Evolutionary conservation across 1,284 basidiomycete genomes (phyloP).

Genomic region (Cystobasidiaceae sp.): DNA sequence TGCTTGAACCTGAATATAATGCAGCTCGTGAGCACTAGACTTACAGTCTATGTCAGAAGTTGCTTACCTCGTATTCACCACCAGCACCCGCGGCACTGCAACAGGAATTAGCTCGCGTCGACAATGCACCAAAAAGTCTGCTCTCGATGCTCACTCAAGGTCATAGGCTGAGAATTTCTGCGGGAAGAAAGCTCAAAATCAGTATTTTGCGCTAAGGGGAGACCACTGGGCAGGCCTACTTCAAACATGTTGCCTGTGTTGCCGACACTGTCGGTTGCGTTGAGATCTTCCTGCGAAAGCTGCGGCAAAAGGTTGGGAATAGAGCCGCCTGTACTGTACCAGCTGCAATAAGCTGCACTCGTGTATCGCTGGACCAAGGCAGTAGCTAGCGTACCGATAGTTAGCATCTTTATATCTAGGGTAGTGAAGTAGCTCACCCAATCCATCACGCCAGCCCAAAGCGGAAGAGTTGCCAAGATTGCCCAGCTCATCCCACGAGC

Average conservation of each 20-base stretch:
- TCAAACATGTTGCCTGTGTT: slow-evolving; percentile 31
- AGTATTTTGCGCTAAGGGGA: too few relatives aligned
- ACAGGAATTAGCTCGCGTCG: neutral
- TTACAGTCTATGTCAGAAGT: too few relatives aligned
- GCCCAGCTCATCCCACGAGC: slow-evolving; percentile 66
- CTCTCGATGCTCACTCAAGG: slow-evolving; percentile 53
- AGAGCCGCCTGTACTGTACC: slow-evolving; percentile 77
- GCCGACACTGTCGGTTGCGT: slow-evolving; percentile 21
- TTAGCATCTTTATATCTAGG: too few relatives aligned
- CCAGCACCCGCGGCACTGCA: slow-evolving; percentile 59
- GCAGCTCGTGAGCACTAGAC: too few relatives aligned
- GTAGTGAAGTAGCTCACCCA: too few relatives aligned
- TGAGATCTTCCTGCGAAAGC: slow-evolving; percentile 18
- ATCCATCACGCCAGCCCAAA: slow-evolving; percentile 62
- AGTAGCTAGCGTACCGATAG: too few relatives aligned
- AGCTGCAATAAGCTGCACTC: slow-evolving; percentile 76
- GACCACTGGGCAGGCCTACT: too few relatives aligned
- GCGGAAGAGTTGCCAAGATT: slow-evolving; percentile 53
- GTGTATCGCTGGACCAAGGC: slow-evolving; percentile 71
- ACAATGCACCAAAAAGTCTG: neutral
- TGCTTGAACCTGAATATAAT: slow-evolving; percentile 57
- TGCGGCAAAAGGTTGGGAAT: slow-evolving; percentile 53
- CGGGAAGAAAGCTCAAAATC: neutral
- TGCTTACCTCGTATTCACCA: too few relatives aligned
- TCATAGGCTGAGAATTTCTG: slow-evolving; percentile 54